phyloP scores from a whole-genome alignment of 164 flowering plant genomes.

The Warburgia ugandensis region DNA sequence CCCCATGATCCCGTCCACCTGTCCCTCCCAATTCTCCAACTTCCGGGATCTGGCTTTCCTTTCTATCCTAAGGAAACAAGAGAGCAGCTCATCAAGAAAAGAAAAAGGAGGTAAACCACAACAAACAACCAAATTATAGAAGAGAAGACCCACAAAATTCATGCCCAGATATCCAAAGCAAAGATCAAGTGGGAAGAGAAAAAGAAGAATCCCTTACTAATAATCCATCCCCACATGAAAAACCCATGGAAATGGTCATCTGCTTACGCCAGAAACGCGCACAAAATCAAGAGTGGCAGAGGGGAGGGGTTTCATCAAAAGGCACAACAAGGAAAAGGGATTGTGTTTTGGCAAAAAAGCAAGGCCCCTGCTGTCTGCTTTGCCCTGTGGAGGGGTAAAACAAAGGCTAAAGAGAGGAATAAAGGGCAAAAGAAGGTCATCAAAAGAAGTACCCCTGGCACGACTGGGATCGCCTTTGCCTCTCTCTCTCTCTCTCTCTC shows the following conservation, averaged over 20 bases:
- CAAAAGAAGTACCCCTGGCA: constrained; percentile 21
- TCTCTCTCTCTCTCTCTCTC: constrained; percentile 13
- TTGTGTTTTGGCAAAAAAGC: background rate
- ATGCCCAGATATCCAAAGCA: background rate
- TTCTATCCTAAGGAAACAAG: background rate
- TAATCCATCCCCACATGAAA: constrained; percentile 30
- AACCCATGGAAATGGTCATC: constrained; percentile 24
- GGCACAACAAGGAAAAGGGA: background rate
- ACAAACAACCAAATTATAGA: no score
- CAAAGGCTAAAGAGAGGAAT: constrained; percentile 1
- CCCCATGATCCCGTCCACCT: constrained; percentile 5
- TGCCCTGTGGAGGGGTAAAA: constrained; percentile 5
- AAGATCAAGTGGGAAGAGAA: background rate
- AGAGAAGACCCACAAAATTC: background rate
- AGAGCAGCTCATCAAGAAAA: background rate
- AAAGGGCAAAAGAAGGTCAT: background rate
- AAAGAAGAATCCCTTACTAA: constrained; percentile 17
- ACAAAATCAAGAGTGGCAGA: constrained; percentile 4
- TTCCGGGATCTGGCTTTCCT: background rate
- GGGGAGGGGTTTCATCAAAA: constrained; percentile 7
- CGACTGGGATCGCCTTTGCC: constrained; percentile 23
- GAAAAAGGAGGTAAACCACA: background rate
- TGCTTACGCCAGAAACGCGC: background rate
- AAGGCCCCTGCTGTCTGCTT: no score
- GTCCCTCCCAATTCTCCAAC: constrained; percentile 1